Percentiles rank a stretch among this genome's conserved stretches.
These are phyloP conservation scores for Daldinia childiae DNA, from an alignment of 495 filamentous ascomycete species.

Conservation along the genomic window DNA sequence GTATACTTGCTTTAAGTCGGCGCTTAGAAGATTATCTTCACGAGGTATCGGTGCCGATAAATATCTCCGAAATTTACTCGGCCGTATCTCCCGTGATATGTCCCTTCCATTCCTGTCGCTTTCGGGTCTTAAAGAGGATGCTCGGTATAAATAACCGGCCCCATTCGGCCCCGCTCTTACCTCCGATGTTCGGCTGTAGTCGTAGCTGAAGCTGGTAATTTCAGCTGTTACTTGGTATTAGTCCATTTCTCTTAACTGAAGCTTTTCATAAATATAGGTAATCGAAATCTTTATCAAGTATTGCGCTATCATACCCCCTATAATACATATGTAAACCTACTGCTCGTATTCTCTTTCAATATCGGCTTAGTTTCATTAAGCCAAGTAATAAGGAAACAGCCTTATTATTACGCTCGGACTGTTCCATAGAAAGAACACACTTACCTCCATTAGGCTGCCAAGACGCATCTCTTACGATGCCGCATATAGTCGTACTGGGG, in stretches of 20 bases:
- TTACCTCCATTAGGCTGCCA: not conserved
- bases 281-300: not conserved
- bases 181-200: constrained; percentile 34
- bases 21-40: not conserved
- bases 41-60: not conserved
- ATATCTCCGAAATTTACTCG: not conserved
- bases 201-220: constrained; percentile 1
- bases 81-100: not conserved
- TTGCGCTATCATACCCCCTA: not conserved
- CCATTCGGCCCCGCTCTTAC: constrained; percentile 19
- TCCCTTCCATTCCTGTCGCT: not conserved
- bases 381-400: not conserved
- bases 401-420: too few species aligned
- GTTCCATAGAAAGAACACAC: not conserved
- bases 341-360: too few species aligned
- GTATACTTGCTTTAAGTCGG: not conserved
- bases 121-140: constrained; percentile 7
- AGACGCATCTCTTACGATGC: constrained; percentile 15
- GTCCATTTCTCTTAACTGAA: constrained; percentile 3
- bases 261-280: not conserved
- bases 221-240: constrained; percentile 7
- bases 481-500: constrained; percentile 58
- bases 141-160: constrained; percentile 10
- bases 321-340: not conserved
- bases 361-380: not conserved